A percentile compares a stretch with the other conserved stretches of the same genome.
phyloP scores from a whole-genome alignment of 2,329 filamentous ascomycete genomes.

The Mollisia scopiformis region DNA sequence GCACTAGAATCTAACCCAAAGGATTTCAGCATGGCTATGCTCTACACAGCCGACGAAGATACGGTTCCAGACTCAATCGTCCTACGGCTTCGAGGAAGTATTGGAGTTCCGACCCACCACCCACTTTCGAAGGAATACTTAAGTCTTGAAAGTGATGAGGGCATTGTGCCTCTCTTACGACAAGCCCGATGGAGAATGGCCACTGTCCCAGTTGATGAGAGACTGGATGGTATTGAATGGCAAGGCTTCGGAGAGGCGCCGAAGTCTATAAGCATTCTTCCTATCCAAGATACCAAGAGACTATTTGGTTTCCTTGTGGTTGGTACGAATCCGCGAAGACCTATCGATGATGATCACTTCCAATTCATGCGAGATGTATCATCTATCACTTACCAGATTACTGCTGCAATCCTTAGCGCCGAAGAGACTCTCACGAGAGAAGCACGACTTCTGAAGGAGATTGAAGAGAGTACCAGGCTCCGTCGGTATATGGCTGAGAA shows the following conservation, averaged over 20 bases:
- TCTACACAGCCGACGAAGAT: conserved; percentile 33
- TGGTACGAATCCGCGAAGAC: conserved; percentile 31
- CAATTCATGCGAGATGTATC: conserved; percentile 31
- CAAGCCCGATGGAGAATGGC: conserved; percentile 23
- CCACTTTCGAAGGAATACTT: conserved; percentile 19
- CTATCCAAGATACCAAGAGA: conserved; percentile 20
- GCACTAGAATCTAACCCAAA: conserved; percentile 25
- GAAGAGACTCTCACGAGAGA: conserved; percentile 27
- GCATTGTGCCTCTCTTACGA: conserved; percentile 27
- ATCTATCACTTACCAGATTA: conserved; percentile 28
- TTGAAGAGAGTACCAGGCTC: conserved; percentile 25
- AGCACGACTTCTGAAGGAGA: conserved; percentile 23
- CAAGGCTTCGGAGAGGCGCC: conserved; percentile 28
- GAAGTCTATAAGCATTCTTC: conserved; percentile 27
- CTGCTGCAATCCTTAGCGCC: conserved; percentile 25
- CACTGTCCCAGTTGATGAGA: conserved; percentile 26
- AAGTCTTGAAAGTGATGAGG: conserved; percentile 25
- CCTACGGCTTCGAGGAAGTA: conserved; percentile 20
- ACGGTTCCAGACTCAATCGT: conserved; percentile 8
- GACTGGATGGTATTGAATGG: conserved; percentile 30
- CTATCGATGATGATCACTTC: conserved; percentile 29
- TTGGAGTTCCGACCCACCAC: conserved; percentile 30
- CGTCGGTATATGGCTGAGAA: conserved; percentile 35
- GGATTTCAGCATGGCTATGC: conserved; percentile 33
- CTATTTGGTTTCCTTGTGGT: conserved; percentile 31